Base-by-base conservation (phyloP, 2,329 filamentous ascomycete species). In the Xylariaceae sp. region DNA sequence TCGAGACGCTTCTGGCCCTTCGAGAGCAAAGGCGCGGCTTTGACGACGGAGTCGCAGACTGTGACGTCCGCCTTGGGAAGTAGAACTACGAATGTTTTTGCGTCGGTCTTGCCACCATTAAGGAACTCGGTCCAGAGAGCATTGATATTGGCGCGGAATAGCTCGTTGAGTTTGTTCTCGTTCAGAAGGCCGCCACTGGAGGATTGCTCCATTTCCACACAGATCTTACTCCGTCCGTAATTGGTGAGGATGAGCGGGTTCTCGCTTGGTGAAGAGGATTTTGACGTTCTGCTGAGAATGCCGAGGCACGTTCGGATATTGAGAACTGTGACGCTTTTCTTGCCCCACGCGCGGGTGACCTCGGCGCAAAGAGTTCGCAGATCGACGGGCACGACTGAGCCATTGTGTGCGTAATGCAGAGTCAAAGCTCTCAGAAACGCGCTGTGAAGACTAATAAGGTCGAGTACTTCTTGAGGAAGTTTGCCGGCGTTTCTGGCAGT, bases 1-100 rank as follows among this genome's bases (percentile, higher is more conserved):
- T 85, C 79, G n/a, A 92, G 78, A 6, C 86, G 82, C 60, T 82
- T 82, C 65, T 89, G 86, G 35, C 88, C 88, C 68, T 86, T 89
- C 53, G 81, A 78, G 34, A 87, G 77, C 4, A 87, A 65, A 1
- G 84, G 81, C 10, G 83, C 81, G 17, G 81, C 76, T 57, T 82
- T 83, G 34, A 74, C 71, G 10, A 82, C 70, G 0, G 82, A 82
- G 4, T 77, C 73, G 70, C 82, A 82, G 39, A 75, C 72, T 7
- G 76, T 76, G 65, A 88, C 77, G 2, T 79, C 69, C 7, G 80
- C 80, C 57, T 82, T 76, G 17, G 85, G 84, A 4, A 89, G 77
- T 34, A 77, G 75, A 44, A 74, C 70, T 51, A 90, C 71, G 63
- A 88, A 90, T 45, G 74, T 70, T 54, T 73, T 74, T 1, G 72